Evolutionary conservation across 148 eudicot genomes (phyloP), one percentile per base, ranked within the genome.

Genomic region (Nyssa sinensis): DNA sequence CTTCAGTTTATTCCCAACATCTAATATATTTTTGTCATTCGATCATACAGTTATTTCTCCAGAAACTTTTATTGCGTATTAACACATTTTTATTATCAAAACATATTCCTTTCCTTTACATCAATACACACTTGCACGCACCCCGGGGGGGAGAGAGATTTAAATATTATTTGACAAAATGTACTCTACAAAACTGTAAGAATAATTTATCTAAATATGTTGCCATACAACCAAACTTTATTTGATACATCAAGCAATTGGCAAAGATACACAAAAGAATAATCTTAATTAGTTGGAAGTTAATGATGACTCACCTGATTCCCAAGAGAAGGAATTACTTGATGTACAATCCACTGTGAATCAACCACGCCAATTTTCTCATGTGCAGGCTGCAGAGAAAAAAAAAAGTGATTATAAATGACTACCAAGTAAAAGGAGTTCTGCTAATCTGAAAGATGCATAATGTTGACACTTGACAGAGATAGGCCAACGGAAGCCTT

Each of bases 281-380:
- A 41, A 11, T 25, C 2, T 23, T 39, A 44, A 27, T 49, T 4
- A 62, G 21, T 55, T 14, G 30, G 9, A 73, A 66, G 71, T 29
- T 25, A 29, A 35, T 14, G 41, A 35, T 34, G 34, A 62, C 55
- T 65, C 72, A 87, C 94, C 89, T 90, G 91, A 72, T 67, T 83
- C 30, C 97, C 97, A 23, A 91, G 84, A 64, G 97, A 89, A 49
- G 97, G 94, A 81, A 91, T 87, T 25, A 86, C 87, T 88, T 86
- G 85, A 86, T 91, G 97, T 58, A 89, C 66, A 72, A 91, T 84
- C 97, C 97, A 91, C 64, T 89, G 90, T 69, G 93, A 86, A 79
- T 91, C 97, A 70, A 91, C 91, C 67, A 91, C 97, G 7, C 97
- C 97, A 62, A 91, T 91, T 77, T 91, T 91, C 78, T 91, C 97